These are phyloP conservation scores for Benincasa hispida DNA, from an alignment of 306 rosid genomes.

Conservation along the genomic window DNA sequence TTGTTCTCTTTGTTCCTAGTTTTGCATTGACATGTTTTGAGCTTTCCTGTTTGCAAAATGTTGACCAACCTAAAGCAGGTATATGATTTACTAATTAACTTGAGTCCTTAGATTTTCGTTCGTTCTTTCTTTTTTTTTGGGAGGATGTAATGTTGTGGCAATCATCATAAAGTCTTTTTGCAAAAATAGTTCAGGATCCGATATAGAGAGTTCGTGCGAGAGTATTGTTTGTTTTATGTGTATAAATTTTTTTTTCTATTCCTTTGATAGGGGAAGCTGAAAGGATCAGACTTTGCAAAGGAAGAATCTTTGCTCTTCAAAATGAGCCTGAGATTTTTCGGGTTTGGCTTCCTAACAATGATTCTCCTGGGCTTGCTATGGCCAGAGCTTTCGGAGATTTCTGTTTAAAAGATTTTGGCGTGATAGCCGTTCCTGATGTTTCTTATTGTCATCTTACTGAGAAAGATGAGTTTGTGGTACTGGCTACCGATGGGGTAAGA, in stretches of 20 bases:
- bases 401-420: conserved; percentile 66
- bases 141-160: not conserved
- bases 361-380: conserved; percentile 94
- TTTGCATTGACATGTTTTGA: not conserved
- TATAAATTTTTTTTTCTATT: not conserved
- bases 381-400: conserved; percentile 84
- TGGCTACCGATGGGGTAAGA: conserved; percentile 86
- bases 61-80: not conserved
- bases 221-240: not conserved
- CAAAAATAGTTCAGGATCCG: not conserved
- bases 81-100: not conserved
- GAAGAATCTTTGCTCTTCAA: conserved; percentile 60
- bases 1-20: not conserved
- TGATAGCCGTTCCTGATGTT: conserved; percentile 65
- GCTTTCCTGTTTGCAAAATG: not conserved
- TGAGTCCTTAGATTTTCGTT: not conserved
- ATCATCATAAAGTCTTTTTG: not conserved
- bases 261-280: conserved; percentile 50
- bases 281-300: conserved; percentile 58
- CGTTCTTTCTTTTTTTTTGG: not conserved
- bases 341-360: conserved; percentile 65
- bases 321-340: conserved; percentile 47
- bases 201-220: not conserved
- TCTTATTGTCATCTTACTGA: conserved; percentile 31
- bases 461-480: conserved; percentile 61